Evolutionary conservation across 148 eudicot genomes (phyloP).

Genomic region (Cornus kousa): DNA sequence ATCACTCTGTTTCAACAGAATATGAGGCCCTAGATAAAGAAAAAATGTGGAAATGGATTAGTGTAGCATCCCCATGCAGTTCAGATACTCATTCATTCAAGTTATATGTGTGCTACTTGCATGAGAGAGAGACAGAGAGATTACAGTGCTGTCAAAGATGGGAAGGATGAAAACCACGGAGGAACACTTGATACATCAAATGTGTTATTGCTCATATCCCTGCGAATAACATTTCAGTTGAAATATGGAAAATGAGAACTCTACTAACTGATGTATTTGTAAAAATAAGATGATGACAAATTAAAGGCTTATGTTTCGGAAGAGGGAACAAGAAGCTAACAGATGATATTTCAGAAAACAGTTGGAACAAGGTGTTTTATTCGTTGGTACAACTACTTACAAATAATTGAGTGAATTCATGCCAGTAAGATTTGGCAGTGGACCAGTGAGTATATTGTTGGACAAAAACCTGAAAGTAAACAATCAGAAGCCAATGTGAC

Average conservation of each 20-base stretch:
- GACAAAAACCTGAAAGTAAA: conserved; percentile 45
- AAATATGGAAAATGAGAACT: not conserved
- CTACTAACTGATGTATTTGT: not conserved
- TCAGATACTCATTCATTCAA: not conserved
- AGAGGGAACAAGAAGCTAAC: not conserved
- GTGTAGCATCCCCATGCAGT: not conserved
- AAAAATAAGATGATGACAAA: not conserved
- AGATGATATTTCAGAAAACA: not conserved
- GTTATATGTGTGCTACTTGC: not conserved
- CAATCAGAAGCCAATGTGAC: not conserved
- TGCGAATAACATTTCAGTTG: conserved; percentile 20
- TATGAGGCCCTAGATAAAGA: not conserved
- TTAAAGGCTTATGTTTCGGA: no score
- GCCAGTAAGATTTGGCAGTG: conserved; percentile 61
- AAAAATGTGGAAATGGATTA: not conserved
- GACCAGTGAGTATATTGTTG: conserved; percentile 54
- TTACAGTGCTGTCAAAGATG: conserved; percentile 53
- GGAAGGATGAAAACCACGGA: conserved; percentile 49
- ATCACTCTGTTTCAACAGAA: not conserved
- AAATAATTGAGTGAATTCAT: not conserved
- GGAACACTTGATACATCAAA: conserved; percentile 53
- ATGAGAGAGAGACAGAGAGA: not conserved
- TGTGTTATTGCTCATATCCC: conserved; percentile 77
- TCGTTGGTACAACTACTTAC: conserved; percentile 27
- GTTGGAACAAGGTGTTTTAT: not conserved